phyloP scores from a whole-genome alignment of 176 grass and related monocot species.

The Oryza nivara region DNA sequence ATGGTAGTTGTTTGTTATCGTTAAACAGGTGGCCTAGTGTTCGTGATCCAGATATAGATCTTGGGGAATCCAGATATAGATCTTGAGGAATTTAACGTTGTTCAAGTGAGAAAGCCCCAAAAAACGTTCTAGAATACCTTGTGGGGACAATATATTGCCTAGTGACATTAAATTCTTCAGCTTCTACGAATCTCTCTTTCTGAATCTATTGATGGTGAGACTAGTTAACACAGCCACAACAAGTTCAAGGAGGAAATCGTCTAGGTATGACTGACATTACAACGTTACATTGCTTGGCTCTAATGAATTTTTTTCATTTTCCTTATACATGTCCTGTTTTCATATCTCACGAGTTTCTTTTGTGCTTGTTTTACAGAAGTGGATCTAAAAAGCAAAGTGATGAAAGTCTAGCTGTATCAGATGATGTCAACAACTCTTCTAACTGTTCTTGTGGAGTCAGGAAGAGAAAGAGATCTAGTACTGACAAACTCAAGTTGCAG shows the following conservation, averaged over 20 bases:
- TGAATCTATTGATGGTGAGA: neutral
- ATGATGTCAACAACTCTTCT: slow-evolving; percentile 38
- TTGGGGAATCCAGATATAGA: slow-evolving; percentile 66
- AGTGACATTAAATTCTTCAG: neutral
- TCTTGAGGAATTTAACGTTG: slow-evolving; percentile 34
- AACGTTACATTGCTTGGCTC: neutral
- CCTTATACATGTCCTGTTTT: neutral
- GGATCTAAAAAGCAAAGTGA: slow-evolving; percentile 15
- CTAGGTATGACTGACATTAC: slow-evolving; percentile 27
- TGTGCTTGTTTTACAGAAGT: slow-evolving; percentile 32
- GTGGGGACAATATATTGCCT: neutral
- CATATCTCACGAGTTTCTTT: slow-evolving; percentile 27
- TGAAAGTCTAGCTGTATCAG: slow-evolving; percentile 14
- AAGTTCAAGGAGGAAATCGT: slow-evolving; percentile 30
- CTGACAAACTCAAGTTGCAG: slow-evolving; percentile 26
- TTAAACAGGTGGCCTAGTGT: slow-evolving; percentile 79
- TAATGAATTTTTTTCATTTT: neutral
- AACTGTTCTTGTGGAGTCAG: slow-evolving; percentile 18
- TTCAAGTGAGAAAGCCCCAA: slow-evolving; percentile 24
- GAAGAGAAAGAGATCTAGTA: slow-evolving; percentile 37
- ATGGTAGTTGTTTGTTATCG: slow-evolving; percentile 36
- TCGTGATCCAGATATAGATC: slow-evolving; percentile 80
- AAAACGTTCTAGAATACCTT: slow-evolving; percentile 32
- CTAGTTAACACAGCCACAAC: slow-evolving; percentile 4
- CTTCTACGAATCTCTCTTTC: slow-evolving; percentile 1